Evolutionary conservation across 345 rosid species (phyloP).

Genomic region (Gossypium mustelinum): DNA sequence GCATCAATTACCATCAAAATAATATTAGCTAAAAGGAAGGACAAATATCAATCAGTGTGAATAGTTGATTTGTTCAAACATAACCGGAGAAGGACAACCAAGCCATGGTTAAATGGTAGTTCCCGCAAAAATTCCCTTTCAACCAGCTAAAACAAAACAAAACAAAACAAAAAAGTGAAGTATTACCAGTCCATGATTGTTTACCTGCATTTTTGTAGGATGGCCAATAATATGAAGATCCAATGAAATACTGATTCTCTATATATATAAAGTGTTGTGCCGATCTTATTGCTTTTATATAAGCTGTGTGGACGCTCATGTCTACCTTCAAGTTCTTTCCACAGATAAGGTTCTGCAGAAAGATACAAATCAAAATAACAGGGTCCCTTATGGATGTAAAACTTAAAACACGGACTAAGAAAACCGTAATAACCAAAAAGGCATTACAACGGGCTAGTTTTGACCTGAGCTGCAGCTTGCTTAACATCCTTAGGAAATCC

Average conservation of each 20-base stretch:
- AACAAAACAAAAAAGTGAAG: background rate
- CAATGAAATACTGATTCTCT: slow-evolving; percentile 69
- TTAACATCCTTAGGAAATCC: slow-evolving; percentile 55
- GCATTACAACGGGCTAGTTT: background rate
- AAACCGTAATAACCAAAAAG: background rate
- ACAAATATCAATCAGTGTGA: background rate
- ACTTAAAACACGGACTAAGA: background rate
- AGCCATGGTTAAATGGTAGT: background rate
- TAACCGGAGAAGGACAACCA: background rate
- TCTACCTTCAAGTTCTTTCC: slow-evolving; percentile 67
- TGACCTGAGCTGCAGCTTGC: slow-evolving; percentile 53
- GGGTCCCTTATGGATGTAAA: slow-evolving; percentile 1
- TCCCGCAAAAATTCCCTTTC: background rate
- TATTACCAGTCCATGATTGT: background rate
- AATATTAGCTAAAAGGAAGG: background rate
- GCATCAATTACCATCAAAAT: background rate
- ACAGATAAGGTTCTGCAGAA: slow-evolving; percentile 49
- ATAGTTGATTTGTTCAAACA: background rate
- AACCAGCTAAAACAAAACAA: background rate
- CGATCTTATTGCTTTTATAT: slow-evolving; percentile 65
- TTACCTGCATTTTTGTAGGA: slow-evolving; percentile 73
- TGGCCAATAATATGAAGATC: slow-evolving; percentile 68
- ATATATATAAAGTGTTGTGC: slow-evolving; percentile 67
- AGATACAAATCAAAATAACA: background rate
- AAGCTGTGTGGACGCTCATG: slow-evolving; percentile 64